phyloP scores from a whole-genome alignment of 176 grass and related monocot species.

The Ensete ventricosum region DNA sequence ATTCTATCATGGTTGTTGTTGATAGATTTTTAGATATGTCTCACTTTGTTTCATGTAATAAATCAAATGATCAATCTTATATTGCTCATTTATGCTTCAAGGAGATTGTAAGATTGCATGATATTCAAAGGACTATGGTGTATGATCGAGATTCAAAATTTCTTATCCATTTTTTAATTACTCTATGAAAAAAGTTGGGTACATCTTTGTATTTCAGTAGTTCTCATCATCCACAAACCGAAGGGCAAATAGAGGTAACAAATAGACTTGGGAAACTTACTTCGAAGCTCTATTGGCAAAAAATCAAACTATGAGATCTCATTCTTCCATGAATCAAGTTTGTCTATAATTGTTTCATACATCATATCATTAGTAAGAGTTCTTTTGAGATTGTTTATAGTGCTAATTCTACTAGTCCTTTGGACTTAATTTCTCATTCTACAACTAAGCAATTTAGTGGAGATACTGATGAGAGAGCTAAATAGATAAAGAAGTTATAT shows the following conservation, averaged over 20 bases:
- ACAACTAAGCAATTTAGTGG: not conserved
- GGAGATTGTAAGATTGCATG: conserved; percentile 8
- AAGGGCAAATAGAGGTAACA: conserved; percentile 1
- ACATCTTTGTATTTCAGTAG: not conserved
- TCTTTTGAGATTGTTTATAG: not conserved
- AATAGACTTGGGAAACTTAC: not conserved
- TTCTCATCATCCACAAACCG: not conserved
- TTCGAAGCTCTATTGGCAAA: not conserved
- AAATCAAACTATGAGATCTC: not conserved
- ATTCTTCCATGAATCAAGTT: not conserved
- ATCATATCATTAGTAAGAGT: not conserved
- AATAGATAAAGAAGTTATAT: not conserved
- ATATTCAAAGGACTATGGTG: not conserved
- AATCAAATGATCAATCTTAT: not conserved
- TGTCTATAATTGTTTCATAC: not conserved
- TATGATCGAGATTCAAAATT: not conserved
- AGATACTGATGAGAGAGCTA: not conserved
- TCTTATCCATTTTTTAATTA: conserved; percentile 12
- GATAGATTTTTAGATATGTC: conserved; percentile 14
- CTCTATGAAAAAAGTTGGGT: conserved; percentile 8
- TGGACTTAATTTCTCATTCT: not conserved
- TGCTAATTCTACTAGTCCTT: not conserved
- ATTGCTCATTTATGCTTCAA: conserved; percentile 4
- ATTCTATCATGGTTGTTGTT: conserved; percentile 9
- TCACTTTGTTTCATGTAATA: not conserved